phyloP scores from a whole-genome alignment of 352 stramenopile genomes.

The Globisporangium ultimum region DNA sequence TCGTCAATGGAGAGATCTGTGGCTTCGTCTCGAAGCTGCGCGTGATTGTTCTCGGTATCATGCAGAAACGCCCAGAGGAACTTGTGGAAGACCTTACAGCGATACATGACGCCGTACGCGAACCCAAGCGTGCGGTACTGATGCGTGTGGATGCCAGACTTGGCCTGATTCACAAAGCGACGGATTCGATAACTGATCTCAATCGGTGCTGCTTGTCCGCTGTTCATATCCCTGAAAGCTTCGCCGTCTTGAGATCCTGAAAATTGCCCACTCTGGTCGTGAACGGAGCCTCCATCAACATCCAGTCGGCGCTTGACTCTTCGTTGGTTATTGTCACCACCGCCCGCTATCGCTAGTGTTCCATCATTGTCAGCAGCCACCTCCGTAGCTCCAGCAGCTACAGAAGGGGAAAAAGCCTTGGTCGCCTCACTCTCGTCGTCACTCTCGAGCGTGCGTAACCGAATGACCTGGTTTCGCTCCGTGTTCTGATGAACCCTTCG shows the following conservation, averaged over 20 bases:
- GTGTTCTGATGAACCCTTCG: slow-evolving; percentile 61
- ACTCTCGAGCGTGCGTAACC: slow-evolving; percentile 35
- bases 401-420: no score
- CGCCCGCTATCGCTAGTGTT: background rate
- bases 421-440: slow-evolving; percentile 28
- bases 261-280: no score
- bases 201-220: slow-evolving; percentile 2
- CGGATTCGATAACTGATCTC: slow-evolving; percentile 73
- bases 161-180: slow-evolving; percentile 59
- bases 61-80: slow-evolving; percentile 73
- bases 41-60: slow-evolving; percentile 21
- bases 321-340: background rate
- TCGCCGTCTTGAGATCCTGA: background rate
- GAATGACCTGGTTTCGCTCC: slow-evolving; percentile 52
- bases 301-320: slow-evolving; percentile 2
- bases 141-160: slow-evolving; percentile 47
- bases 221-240: background rate
- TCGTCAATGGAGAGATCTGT: slow-evolving; percentile 36
- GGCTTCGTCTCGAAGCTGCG: slow-evolving; percentile 35
- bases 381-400: background rate
- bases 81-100: slow-evolving; percentile 73
- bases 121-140: slow-evolving; percentile 79
- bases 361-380: background rate
- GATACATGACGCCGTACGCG: slow-evolving; percentile 81
- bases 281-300: background rate